Conservation (phyloP, 1,139 yeast species). For the Candida frijolesensis region DNA sequence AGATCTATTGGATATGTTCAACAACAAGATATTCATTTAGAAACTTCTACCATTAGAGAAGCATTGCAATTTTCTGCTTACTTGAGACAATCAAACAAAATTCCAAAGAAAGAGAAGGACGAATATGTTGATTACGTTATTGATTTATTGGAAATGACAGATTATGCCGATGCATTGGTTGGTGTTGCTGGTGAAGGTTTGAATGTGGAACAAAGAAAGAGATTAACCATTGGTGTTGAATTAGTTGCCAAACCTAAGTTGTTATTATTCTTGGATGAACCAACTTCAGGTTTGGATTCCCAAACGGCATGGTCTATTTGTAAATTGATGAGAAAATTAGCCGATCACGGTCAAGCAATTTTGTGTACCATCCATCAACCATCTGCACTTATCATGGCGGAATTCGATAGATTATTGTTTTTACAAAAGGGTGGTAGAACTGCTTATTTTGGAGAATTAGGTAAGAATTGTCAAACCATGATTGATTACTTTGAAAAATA, state of each 20-base stretch:
- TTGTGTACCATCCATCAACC: slow-evolving; percentile 47
- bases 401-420: slow-evolving; percentile 36
- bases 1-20: slow-evolving; percentile 44
- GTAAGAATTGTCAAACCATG: slow-evolving; percentile 50
- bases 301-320: slow-evolving; percentile 48
- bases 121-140: slow-evolving; percentile 38
- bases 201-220: slow-evolving; percentile 40
- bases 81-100: slow-evolving; percentile 34
- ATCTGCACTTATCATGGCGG: slow-evolving; percentile 37
- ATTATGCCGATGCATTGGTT: slow-evolving; percentile 38
- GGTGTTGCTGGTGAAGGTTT: slow-evolving; percentile 45
- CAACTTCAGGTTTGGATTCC: slow-evolving; percentile 43
- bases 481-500: slow-evolving; percentile 57
- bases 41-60: slow-evolving; percentile 38
- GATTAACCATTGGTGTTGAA: slow-evolving; percentile 42
- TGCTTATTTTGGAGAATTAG: slow-evolving; percentile 68
- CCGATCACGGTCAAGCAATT: slow-evolving; percentile 44
- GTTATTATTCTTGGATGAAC: slow-evolving; percentile 38
- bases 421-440: slow-evolving; percentile 54
- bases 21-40: slow-evolving; percentile 41
- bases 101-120: slow-evolving; percentile 31
- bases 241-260: slow-evolving; percentile 40
- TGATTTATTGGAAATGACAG: slow-evolving; percentile 21
- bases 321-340: slow-evolving; percentile 41
- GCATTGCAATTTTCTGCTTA: slow-evolving; percentile 37